Conservation (phyloP, 192 early-diverging fungal genomes). For the Mycoemilia scoparia region DNA sequence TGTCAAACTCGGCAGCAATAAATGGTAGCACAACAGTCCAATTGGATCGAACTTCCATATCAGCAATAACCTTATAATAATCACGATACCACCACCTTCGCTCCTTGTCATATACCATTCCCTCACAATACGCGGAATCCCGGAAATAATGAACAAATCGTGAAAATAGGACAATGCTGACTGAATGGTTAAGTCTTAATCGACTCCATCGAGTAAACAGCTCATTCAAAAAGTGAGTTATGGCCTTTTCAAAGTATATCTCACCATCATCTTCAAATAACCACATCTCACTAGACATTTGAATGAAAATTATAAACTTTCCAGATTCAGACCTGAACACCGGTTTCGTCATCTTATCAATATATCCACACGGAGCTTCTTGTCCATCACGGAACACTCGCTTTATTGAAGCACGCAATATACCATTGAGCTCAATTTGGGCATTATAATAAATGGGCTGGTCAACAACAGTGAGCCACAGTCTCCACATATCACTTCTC, state of each 20-base stretch:
- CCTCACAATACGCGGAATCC: constrained; percentile 20
- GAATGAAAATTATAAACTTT: constrained; percentile 85
- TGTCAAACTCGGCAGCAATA: constrained; percentile 21
- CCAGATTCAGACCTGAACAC: constrained; percentile 90
- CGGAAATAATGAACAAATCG: constrained; percentile 58
- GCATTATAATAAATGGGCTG: constrained; percentile 61
- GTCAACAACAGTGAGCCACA: constrained; percentile 48
- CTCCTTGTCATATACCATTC: constrained; percentile 29
- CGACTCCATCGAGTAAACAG: constrained; percentile 76
- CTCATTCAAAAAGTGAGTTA: constrained; percentile 74
- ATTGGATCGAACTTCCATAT: constrained; percentile 51
- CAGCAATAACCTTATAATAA: constrained; percentile 87
- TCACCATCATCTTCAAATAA: constrained; percentile 95
- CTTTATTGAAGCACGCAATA: constrained; percentile 61
- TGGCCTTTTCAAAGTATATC: constrained; percentile 81
- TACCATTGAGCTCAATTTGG: constrained; percentile 45
- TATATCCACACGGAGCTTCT: constrained; percentile 57
- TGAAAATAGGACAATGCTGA: constrained; percentile 89
- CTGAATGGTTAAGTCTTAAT: constrained; percentile 71
- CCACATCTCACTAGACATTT: constrained; percentile 97
- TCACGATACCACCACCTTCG: constrained; percentile 61
- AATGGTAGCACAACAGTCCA: constrained; percentile 40
- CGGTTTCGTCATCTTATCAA: constrained; percentile 57
- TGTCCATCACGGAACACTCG: constrained; percentile 49
- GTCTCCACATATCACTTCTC: constrained; percentile 83